Evolutionary conservation across 768 basidiomycete genomes (phyloP), one percentile per base, ranked within the genome.

Genomic region (Mrakia frigida): DNA sequence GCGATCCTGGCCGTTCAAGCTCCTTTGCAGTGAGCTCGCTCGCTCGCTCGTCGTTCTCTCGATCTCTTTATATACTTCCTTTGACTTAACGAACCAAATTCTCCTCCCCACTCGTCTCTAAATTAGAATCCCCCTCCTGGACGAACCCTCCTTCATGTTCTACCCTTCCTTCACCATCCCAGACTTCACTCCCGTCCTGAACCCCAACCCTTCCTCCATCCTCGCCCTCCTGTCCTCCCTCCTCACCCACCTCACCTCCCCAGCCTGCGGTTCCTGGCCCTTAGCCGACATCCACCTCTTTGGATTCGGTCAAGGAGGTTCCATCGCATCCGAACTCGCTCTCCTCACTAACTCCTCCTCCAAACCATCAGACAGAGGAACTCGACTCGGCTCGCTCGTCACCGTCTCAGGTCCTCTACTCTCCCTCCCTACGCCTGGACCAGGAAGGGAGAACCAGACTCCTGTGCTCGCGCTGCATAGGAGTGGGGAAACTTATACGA

Each of bases 251-350:
- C 87, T 95, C 71, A 85, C 85, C 25, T 37, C 52, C 25, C 79
- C 82, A 6, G 87, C 88, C 56, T 91, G 89, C 80, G 78, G 83
- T 0, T 68, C 65, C 37, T 97, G 93, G 94, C 85, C 89, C 9
- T 80, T 86, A 0, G 76, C 87, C 14, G 85, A 87, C n/a, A 90
- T 97, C 56, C 94, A 97, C 81, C 81, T 94, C 65, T 91, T 95
- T 75, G 94, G 94, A 3, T 97, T 92, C 79, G 91, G 88, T 0
- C 94, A 97, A 82, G 94, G 94, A 0, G 94, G 92, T 0, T 89
- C 86, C 28, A 87, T 93, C 46, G 92, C 89, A 1, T 87, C 86
- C 2, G 93, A 97, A 82, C 85, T 88, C 72, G 87, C 87, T 0
- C 84, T 91, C 56, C 67, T 79, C 68, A 5, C 35, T n/a, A 41